A percentile compares a stretch with the other conserved stretches of the same genome.
phyloP scores from a whole-genome alignment of 1,284 basidiomycete species.

The Ceratobasidium sp. region DNA sequence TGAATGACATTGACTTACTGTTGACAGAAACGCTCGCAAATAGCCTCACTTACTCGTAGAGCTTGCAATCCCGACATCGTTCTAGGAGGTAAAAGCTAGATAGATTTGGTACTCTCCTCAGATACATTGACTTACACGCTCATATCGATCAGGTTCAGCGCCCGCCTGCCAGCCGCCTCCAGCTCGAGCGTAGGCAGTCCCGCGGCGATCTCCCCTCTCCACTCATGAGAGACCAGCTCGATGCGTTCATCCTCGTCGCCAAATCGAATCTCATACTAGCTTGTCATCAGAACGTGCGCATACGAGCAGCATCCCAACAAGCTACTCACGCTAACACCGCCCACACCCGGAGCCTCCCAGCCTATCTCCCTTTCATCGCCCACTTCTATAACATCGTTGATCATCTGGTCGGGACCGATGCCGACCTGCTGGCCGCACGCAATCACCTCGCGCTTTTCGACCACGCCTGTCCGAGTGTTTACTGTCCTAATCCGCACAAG shows the following conservation, averaged over 20 bases:
- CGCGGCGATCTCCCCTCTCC: conserved; percentile 15
- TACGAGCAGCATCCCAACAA: background rate
- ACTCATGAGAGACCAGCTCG: conserved; percentile 20
- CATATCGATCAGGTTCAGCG: conserved; percentile 12
- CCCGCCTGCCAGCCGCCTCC: background rate
- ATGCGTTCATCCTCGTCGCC: conserved; percentile 2
- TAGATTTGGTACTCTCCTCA: too few relatives aligned
- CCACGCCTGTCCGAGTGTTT: conserved; percentile 21
- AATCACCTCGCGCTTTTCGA: background rate
- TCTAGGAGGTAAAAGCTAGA: too few relatives aligned
- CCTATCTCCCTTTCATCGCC: conserved; percentile 17
- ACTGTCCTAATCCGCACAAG: conserved; percentile 8
- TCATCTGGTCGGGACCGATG: background rate
- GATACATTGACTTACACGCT: conserved; percentile 9
- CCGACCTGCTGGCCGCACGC: background rate
- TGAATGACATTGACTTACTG: too few relatives aligned
- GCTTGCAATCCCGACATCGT: too few relatives aligned
- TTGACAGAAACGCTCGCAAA: too few relatives aligned
- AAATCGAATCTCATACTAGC: conserved; percentile 28
- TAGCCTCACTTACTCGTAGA: too few relatives aligned
- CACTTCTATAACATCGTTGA: conserved; percentile 6
- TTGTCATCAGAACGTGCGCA: background rate
- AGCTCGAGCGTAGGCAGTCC: conserved; percentile 14
- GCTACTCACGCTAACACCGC: conserved; percentile 10
- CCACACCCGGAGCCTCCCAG: background rate